These are phyloP conservation scores for Fragaria iinumae DNA, from an alignment of 306 rosid species.

Conservation along the genomic window DNA sequence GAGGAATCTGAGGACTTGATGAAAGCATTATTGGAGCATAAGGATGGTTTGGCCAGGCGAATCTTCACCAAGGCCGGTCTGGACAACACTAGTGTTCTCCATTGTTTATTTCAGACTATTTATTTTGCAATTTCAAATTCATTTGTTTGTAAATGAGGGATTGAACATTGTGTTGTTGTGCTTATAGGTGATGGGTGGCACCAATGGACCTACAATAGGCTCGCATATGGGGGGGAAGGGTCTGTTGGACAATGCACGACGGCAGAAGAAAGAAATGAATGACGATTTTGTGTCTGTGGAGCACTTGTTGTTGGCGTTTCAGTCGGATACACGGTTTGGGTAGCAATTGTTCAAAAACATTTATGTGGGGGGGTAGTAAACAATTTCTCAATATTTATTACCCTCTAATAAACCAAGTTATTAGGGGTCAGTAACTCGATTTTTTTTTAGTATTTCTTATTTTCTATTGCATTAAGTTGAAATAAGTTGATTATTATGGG, in stretches of 20 bases:
- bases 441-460: too few relatives aligned
- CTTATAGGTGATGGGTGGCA: constrained; percentile 66
- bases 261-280: constrained; percentile 69
- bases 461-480: too few relatives aligned
- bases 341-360: constrained; percentile 63
- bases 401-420: too few relatives aligned
- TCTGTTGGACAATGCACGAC: constrained; percentile 63
- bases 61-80: constrained; percentile 85
- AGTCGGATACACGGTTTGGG: constrained; percentile 72
- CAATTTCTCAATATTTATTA: too few relatives aligned
- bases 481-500: too few relatives aligned
- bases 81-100: constrained; percentile 83
- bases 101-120: neutral
- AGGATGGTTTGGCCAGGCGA: constrained; percentile 84
- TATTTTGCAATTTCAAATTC: neutral
- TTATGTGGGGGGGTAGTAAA: too few relatives aligned
- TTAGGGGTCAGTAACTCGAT: too few relatives aligned
- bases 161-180: constrained; percentile 19
- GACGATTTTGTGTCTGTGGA: constrained; percentile 90
- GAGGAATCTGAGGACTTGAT: constrained; percentile 91
- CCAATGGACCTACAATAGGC: constrained; percentile 72
- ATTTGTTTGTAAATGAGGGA: neutral
- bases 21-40: constrained; percentile 97
- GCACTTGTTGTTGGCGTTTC: constrained; percentile 75
- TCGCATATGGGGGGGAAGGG: constrained; percentile 46